Conservation (phyloP, 2,329 filamentous ascomycete species). For the Aspergillus sp. region DNA sequence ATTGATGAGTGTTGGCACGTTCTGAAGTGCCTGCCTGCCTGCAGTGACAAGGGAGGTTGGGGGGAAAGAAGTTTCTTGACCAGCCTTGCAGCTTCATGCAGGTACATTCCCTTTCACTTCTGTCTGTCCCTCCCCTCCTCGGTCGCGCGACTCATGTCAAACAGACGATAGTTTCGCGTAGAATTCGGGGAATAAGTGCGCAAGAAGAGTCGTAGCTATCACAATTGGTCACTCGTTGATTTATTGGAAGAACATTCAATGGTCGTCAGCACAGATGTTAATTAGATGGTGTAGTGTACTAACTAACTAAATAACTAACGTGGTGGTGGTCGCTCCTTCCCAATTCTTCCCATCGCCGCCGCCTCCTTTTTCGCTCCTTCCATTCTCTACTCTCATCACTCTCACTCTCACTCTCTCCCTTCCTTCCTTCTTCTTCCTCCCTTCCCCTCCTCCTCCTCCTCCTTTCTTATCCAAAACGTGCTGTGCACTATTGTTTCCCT, state of each 20-base stretch:
- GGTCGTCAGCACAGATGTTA: too few species aligned
- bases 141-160: background rate
- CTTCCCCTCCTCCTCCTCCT: background rate
- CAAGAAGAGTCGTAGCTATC: too few species aligned
- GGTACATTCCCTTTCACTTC: background rate
- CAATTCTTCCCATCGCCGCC: background rate
- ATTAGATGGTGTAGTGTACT: too few species aligned
- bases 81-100: background rate
- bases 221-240: too few species aligned
- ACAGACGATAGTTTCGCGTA: background rate
- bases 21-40: too few species aligned
- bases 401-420: background rate
- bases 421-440: background rate
- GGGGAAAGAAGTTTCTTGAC: too few species aligned
- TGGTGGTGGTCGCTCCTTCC: background rate
- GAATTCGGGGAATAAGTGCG: too few species aligned
- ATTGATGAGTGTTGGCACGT: too few species aligned
- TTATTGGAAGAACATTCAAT: too few species aligned
- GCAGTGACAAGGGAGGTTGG: too few species aligned
- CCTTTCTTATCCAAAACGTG: background rate
- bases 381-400: constrained; percentile 1
- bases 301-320: background rate
- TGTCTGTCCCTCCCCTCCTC: too few species aligned
- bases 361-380: background rate
- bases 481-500: background rate